Evolutionary conservation across 257 asterid species (phyloP).

Genomic region (Marsdenia floribunda): DNA sequence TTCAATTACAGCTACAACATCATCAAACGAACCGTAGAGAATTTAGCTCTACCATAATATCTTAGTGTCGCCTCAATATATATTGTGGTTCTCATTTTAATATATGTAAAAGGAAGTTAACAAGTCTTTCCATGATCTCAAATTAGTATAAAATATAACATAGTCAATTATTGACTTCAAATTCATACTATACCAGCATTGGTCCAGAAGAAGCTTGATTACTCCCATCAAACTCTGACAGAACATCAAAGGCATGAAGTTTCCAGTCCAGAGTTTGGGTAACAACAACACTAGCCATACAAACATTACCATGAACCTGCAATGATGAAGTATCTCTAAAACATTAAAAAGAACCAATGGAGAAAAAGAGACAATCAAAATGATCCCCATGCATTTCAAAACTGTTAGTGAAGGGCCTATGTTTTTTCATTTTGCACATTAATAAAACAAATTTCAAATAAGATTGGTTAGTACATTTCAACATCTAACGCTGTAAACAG

Average conservation of each 20-base stretch:
- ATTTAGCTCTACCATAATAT: neutral
- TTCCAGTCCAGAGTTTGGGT: constrained; percentile 98
- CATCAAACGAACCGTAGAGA: neutral
- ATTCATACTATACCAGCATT: constrained; percentile 66
- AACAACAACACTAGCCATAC: constrained; percentile 94
- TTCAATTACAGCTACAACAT: neutral
- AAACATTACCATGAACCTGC: constrained; percentile 99
- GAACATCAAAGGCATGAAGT: constrained; percentile 91
- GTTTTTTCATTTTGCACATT: no score
- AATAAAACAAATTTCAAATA: neutral
- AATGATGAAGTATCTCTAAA: constrained; percentile 5
- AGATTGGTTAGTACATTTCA: neutral
- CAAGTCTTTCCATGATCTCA: neutral
- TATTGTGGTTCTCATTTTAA: neutral
- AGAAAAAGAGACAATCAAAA: neutral
- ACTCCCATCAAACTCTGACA: constrained; percentile 91
- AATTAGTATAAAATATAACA: neutral
- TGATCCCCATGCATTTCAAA: neutral
- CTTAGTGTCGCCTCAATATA: neutral
- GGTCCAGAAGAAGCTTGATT: constrained; percentile 80
- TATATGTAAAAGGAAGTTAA: neutral
- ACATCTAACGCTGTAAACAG: no score
- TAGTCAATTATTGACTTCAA: constrained; percentile 12
- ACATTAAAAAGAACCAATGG: neutral
- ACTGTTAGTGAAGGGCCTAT: neutral